Evolutionary conservation across 2,329 filamentous ascomycete species (phyloP).

Genomic region (Clonostachys rhizophaga): DNA sequence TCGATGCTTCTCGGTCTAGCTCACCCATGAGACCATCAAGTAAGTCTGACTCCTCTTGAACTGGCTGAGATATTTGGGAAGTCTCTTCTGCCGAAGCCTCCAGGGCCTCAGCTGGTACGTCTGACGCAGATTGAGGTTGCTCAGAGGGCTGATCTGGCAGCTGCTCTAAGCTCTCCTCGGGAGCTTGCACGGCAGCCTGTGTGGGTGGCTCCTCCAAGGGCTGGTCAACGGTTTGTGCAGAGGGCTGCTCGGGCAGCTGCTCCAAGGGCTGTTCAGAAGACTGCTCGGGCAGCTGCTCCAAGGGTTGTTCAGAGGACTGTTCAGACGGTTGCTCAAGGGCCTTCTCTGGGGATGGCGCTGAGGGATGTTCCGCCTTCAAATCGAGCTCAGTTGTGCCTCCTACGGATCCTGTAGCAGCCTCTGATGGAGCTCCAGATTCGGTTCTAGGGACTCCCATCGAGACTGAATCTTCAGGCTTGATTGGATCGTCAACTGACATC

Average conservation of each 20-base stretch:
- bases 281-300: background rate
- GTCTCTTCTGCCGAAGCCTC: conserved; percentile 1
- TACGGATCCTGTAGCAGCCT: conserved; percentile 12
- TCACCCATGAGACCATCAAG: conserved; percentile 39
- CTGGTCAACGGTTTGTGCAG: background rate
- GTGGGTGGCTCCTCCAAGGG: background rate
- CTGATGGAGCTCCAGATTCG: conserved; percentile 19
- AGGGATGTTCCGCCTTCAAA: background rate
- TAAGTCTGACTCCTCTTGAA: conserved; percentile 33
- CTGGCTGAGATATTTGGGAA: conserved; percentile 6
- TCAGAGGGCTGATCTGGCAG: background rate
- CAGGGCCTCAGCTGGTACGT: background rate
- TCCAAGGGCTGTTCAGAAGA: background rate
- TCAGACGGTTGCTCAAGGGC: background rate
- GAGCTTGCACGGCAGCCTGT: too few species aligned
- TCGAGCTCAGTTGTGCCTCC: conserved; percentile 11
- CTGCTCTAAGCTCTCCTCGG: background rate
- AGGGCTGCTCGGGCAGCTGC: background rate
- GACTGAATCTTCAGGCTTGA: conserved; percentile 14
- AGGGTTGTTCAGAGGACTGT: background rate
- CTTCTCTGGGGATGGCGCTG: background rate
- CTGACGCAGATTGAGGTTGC: background rate
- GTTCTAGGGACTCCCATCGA: conserved; percentile 24
- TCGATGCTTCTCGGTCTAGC: conserved; percentile 29
- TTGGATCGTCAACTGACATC: too few species aligned